phyloP scores from a whole-genome alignment of 371 early-diverging fungal species.

The Syncephalastrum contaminatum region DNA sequence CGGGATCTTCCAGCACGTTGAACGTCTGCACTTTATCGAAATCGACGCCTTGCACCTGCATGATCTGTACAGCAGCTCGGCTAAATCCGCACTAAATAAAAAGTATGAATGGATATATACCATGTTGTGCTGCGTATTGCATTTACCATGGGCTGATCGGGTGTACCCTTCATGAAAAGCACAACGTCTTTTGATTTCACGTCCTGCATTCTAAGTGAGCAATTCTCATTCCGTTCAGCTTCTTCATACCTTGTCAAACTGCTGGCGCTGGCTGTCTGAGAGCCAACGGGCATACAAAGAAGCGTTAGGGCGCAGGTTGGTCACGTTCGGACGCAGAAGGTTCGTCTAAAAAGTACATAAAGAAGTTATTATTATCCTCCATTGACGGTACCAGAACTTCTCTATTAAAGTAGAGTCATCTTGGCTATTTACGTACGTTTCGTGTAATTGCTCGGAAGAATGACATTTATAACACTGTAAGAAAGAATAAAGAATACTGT shows the following conservation, averaged over 20 bases:
- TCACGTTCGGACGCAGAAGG: slow-evolving; percentile 34
- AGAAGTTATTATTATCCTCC: background rate
- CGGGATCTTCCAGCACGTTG: slow-evolving; percentile 89
- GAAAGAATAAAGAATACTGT: no score
- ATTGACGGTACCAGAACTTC: no score
- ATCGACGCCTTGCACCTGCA: slow-evolving; percentile 84
- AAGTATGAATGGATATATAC: background rate
- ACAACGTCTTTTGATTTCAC: slow-evolving; percentile 71
- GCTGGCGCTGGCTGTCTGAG: slow-evolving; percentile 69
- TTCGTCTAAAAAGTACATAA: slow-evolving; percentile 22
- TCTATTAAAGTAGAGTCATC: no score
- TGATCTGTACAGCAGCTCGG: slow-evolving; percentile 87
- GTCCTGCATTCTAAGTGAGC: slow-evolving; percentile 41
- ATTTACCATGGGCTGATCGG: slow-evolving; percentile 78
- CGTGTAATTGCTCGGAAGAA: no score
- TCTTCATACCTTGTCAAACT: slow-evolving; percentile 55
- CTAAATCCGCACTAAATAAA: slow-evolving; percentile 85
- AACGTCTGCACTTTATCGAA: slow-evolving; percentile 69
- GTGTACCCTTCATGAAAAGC: slow-evolving; percentile 97
- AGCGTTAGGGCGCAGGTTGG: slow-evolving; percentile 20
- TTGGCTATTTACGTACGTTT: no score
- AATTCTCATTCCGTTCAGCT: background rate
- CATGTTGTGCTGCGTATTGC: background rate
- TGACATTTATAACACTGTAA: no score
- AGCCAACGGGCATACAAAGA: slow-evolving; percentile 72